Evolutionary conservation across 1,284 basidiomycete genomes (phyloP).

Genomic region (Tremellales sp.): DNA sequence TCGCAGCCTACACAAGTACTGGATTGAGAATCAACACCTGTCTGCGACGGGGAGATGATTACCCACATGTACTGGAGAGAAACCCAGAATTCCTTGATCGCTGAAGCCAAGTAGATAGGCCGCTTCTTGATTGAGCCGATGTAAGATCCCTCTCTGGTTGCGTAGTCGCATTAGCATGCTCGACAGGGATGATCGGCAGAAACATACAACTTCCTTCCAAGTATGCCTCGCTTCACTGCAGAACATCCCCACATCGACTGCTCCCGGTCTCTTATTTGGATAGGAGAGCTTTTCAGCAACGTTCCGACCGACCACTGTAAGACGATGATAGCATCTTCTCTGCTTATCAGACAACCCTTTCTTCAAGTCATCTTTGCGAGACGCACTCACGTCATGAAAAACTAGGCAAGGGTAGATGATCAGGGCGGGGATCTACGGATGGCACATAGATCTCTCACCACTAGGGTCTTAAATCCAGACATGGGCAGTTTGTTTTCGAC

Average conservation of each 20-base stretch:
- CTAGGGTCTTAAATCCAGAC: constrained; percentile 19
- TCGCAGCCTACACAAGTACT: constrained; percentile 13
- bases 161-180: no score
- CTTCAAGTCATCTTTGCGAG: background rate
- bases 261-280: constrained; percentile 20
- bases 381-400: constrained; percentile 21
- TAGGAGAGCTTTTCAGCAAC: constrained; percentile 21
- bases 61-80: constrained; percentile 37
- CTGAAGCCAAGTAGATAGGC: constrained; percentile 13
- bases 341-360: background rate
- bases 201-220: constrained; percentile 28
- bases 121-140: constrained; percentile 9
- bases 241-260: constrained; percentile 22
- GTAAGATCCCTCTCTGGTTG: constrained; percentile 14
- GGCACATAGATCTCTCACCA: constrained; percentile 2
- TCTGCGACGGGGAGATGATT: background rate
- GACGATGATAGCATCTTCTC: constrained; percentile 18
- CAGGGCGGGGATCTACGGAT: background rate
- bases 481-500: constrained; percentile 15
- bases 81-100: constrained; percentile 20
- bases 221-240: constrained; percentile 14
- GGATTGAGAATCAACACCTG: background rate
- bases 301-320: constrained; percentile 16
- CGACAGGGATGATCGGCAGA: no score
- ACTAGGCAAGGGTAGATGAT: constrained; percentile 2